phyloP scores from a whole-genome alignment of 106 monocot genomes.

The Allium cepa region DNA sequence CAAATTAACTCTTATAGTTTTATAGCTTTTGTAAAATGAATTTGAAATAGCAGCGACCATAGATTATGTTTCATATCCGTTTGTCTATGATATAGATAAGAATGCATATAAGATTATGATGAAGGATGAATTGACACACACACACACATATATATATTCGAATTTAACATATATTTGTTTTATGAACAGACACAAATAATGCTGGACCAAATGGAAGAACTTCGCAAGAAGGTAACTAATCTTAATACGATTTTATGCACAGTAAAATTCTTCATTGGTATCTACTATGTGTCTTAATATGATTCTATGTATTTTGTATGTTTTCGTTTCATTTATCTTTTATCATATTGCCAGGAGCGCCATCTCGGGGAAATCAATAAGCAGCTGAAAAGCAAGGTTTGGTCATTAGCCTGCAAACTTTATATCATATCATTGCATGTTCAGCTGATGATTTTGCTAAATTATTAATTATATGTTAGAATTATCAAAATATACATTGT shows the following conservation, averaged over 20 bases:
- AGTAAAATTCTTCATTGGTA: too few relatives aligned
- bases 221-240: conserved; percentile 44
- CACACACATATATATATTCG: too few relatives aligned
- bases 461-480: too few relatives aligned
- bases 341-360: conserved; percentile 24
- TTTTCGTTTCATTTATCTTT: background rate
- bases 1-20: too few relatives aligned
- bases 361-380: conserved; percentile 37
- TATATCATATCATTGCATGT: background rate
- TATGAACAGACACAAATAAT: conserved; percentile 53
- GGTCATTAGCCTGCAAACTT: background rate
- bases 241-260: too few relatives aligned
- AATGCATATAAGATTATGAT: too few relatives aligned
- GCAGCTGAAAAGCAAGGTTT: conserved; percentile 32
- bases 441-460: background rate
- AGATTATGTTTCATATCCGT: too few relatives aligned
- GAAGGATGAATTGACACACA: too few relatives aligned
- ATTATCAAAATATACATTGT: background rate
- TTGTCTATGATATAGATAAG: too few relatives aligned
- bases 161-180: background rate
- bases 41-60: too few relatives aligned
- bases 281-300: background rate
- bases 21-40: too few relatives aligned
- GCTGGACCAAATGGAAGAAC: conserved; percentile 70
- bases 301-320: background rate